phyloP scores from a whole-genome alignment of 2,329 filamentous ascomycete species.

The Exophiala spinifera region DNA sequence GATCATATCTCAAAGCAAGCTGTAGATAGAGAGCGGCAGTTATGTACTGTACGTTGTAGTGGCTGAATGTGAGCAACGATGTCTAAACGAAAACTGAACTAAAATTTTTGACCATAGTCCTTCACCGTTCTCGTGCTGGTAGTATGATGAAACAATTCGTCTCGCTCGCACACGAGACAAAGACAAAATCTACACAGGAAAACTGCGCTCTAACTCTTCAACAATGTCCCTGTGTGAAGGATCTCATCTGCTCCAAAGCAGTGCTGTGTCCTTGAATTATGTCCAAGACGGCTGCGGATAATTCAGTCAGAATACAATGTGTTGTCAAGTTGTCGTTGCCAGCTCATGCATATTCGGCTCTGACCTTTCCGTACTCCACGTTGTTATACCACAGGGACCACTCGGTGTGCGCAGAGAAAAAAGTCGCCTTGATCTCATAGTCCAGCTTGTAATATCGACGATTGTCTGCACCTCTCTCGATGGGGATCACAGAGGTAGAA shows the following conservation, averaged over 20 bases:
- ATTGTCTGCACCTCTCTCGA: slow-evolving; percentile 12
- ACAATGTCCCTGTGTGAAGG: no score
- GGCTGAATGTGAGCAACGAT: neutral
- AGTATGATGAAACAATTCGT: no score
- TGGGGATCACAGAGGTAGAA: slow-evolving; percentile 13
- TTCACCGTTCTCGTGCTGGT: neutral
- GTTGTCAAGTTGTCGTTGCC: no score
- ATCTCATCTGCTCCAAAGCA: no score
- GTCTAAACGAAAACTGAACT: neutral
- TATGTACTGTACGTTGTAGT: neutral
- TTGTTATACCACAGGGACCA: slow-evolving; percentile 27
- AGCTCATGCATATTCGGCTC: slow-evolving; percentile 26
- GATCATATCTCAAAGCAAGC: slow-evolving; percentile 56
- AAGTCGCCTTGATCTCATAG: slow-evolving; percentile 24
- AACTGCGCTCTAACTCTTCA: no score
- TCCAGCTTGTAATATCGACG: slow-evolving; percentile 17
- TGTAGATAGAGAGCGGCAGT: slow-evolving; percentile 49
- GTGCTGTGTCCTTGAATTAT: no score
- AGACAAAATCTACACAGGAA: no score
- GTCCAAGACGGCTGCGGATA: no score
- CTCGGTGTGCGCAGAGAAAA: slow-evolving; percentile 27
- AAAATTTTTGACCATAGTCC: neutral
- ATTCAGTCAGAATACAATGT: no score
- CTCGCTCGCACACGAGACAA: no score
- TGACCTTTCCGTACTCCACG: slow-evolving; percentile 25